phyloP scores from a whole-genome alignment of 2,329 filamentous ascomycete genomes.

The Harringtonia lauricola region DNA sequence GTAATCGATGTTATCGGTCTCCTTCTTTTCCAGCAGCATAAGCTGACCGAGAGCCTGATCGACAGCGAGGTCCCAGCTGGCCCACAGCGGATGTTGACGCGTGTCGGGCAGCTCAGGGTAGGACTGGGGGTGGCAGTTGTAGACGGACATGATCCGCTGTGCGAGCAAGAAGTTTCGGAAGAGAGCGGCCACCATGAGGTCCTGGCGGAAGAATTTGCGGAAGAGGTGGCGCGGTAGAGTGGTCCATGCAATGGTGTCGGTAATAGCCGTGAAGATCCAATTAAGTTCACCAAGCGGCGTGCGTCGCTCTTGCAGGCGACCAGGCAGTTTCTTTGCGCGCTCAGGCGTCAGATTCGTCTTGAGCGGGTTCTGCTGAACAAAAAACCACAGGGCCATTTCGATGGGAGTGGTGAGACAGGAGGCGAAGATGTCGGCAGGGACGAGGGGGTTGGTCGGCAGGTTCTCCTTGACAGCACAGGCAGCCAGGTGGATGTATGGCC shows the following conservation, averaged over 20 bases:
- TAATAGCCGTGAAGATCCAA: slow-evolving; percentile 99
- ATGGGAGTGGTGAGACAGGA: slow-evolving; percentile 94
- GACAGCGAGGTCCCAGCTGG: slow-evolving; percentile 94
- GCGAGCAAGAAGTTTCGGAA: slow-evolving; percentile 94
- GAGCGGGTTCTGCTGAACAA: slow-evolving; percentile 82
- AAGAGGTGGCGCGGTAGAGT: slow-evolving; percentile 82
- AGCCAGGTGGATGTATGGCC: slow-evolving; percentile 75
- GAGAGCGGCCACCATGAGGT: slow-evolving; percentile 96
- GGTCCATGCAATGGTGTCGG: slow-evolving; percentile 98
- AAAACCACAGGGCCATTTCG: slow-evolving; percentile 93
- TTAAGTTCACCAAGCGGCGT: slow-evolving; percentile 94
- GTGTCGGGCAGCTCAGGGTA: slow-evolving; percentile 89
- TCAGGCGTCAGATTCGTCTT: slow-evolving; percentile 62
- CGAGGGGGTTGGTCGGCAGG: slow-evolving; percentile 82
- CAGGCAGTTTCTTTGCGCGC: slow-evolving; percentile 79
- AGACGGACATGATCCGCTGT: slow-evolving; percentile 91
- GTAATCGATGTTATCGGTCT: slow-evolving; percentile 63
- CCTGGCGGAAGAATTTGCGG: slow-evolving; percentile 93
- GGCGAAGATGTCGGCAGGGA: slow-evolving; percentile 92
- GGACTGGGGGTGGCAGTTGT: slow-evolving; percentile 90
- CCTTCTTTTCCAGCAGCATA: slow-evolving; percentile 72
- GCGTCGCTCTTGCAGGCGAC: slow-evolving; percentile 80
- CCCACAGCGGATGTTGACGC: slow-evolving; percentile 89
- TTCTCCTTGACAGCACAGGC: slow-evolving; percentile 87
- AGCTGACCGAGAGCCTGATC: slow-evolving; percentile 90